Conservation (phyloP, 345 rosid genomes). For the Bruguiera sexangula region DNA sequence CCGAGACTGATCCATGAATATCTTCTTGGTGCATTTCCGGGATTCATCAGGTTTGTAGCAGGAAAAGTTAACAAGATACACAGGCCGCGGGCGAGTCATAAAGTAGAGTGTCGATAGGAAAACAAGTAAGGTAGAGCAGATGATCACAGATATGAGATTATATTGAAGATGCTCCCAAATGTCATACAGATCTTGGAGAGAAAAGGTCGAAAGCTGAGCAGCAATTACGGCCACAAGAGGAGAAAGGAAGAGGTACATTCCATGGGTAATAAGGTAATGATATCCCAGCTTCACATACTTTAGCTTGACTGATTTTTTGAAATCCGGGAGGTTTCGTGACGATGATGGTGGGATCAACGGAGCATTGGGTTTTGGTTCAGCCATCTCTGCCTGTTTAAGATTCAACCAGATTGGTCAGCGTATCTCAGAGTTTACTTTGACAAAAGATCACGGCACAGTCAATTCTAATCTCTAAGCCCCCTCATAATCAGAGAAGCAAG, state of each 20-base stretch:
- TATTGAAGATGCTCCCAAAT: slow-evolving; percentile 26
- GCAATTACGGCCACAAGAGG: slow-evolving; percentile 18
- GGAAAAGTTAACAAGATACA: slow-evolving; percentile 35
- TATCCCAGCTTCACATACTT: slow-evolving; percentile 38
- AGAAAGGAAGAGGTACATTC: slow-evolving; percentile 22
- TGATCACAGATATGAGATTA: slow-evolving; percentile 19
- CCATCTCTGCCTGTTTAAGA: slow-evolving; percentile 26
- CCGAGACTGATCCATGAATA: slow-evolving; percentile 34
- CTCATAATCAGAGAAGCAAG: not conserved
- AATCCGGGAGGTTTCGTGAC: slow-evolving; percentile 18
- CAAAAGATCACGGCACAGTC: not conserved
- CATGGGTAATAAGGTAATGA: slow-evolving; percentile 34
- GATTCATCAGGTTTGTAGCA: slow-evolving; percentile 36
- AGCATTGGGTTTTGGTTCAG: slow-evolving; percentile 27
- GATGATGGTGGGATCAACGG: slow-evolving; percentile 35
- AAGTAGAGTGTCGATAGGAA: slow-evolving; percentile 26
- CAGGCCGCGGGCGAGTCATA: slow-evolving; percentile 32
- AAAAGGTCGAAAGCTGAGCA: slow-evolving; percentile 28
- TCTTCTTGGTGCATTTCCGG: slow-evolving; percentile 33
- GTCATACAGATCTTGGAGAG: slow-evolving; percentile 16
- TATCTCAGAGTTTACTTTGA: not conserved
- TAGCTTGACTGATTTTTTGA: slow-evolving; percentile 27
- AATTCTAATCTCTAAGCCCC: slow-evolving; percentile 3
- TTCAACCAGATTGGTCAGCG: slow-evolving; percentile 16
- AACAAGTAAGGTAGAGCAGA: slow-evolving; percentile 17